Evolutionary conservation across 1,284 basidiomycete species (phyloP), one percentile per base, ranked within the genome.

Genomic region (Megacollybia platyphylla): DNA sequence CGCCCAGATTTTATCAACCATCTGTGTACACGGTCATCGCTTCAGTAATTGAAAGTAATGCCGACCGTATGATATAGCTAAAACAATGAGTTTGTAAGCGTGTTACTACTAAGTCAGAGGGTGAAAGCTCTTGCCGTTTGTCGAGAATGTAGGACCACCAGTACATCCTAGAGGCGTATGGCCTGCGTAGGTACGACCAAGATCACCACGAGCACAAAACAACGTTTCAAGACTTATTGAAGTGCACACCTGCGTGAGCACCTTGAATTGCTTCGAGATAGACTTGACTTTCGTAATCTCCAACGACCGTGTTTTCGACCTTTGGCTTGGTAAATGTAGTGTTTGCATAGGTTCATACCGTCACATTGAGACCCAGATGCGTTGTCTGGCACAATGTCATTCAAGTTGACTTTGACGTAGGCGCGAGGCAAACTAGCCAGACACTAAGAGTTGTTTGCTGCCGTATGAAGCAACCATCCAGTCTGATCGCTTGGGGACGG

Each of bases 1-100:
- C 28, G 47, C 58, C 62, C 62, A 66, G 5, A 64, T 45, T 46
- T 61, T 62, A 48, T 64, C 62, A 10, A 65, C 53, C 62, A 64
- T 65, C 62, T 63, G 29, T 35, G 38, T 18, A 39, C 10, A 17
- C n/a, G 31, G 6, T 24, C 34, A 36, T 11, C 18, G 24, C 3
- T 28, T 36, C 32, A n/a, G 11, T 29, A 15, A 10, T 32, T 9
- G 18, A 13, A n/a, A 24, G 13, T 15, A 31, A 24, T 15, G 47
- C 57, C 40, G 46, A 63, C 63, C 0, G 54, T 61, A 44, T 65
- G 63, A 46, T 64, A 61, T 45, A 63, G 41, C 55, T 56, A 64
- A 49, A 64, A 64, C 18, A 65, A 38, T 0, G 60, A 61, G 9
- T 64, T 62, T 64, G 29, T n/a, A 32, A 10, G 10, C 26, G 11